These are phyloP conservation scores for Musa itinerans DNA, from an alignment of 176 grass and related monocot species.

Conservation along the genomic window DNA sequence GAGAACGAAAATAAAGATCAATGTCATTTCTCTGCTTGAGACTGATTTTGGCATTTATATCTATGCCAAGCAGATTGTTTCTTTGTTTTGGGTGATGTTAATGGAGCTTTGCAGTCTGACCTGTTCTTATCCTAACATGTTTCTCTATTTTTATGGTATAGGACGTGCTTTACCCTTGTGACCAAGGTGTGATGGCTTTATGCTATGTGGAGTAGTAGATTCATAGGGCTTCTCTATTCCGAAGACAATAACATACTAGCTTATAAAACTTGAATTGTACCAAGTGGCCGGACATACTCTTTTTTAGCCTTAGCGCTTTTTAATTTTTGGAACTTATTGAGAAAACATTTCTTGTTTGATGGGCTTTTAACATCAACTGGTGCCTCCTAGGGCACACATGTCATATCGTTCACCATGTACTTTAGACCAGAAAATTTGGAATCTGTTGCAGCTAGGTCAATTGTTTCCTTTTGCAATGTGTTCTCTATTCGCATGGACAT, in stretches of 20 bases:
- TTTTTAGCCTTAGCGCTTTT: not conserved
- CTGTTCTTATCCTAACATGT: not conserved
- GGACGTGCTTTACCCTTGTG: constrained; percentile 8
- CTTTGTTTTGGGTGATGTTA: too few species aligned
- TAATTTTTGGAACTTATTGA: not conserved
- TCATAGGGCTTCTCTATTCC: not conserved
- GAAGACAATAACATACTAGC: not conserved
- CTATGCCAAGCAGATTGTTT: too few species aligned
- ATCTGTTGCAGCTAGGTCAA: too few species aligned
- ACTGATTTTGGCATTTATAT: too few species aligned
- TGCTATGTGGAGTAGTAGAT: not conserved
- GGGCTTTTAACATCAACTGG: too few species aligned
- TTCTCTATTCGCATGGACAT: too few species aligned
- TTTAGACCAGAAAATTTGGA: too few species aligned
- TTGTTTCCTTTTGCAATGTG: too few species aligned
- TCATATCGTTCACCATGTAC: too few species aligned
- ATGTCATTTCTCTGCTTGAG: too few species aligned
- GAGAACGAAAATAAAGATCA: too few species aligned
- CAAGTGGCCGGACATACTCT: not conserved
- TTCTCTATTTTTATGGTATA: constrained; percentile 4
- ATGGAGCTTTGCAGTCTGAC: not conserved
- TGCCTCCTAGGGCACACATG: too few species aligned
- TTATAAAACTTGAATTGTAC: not conserved
- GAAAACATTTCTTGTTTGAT: not conserved
- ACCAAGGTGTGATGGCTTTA: not conserved